Conservation (phyloP, 176 grass and related monocot genomes). For the Eragrostis curvula region DNA sequence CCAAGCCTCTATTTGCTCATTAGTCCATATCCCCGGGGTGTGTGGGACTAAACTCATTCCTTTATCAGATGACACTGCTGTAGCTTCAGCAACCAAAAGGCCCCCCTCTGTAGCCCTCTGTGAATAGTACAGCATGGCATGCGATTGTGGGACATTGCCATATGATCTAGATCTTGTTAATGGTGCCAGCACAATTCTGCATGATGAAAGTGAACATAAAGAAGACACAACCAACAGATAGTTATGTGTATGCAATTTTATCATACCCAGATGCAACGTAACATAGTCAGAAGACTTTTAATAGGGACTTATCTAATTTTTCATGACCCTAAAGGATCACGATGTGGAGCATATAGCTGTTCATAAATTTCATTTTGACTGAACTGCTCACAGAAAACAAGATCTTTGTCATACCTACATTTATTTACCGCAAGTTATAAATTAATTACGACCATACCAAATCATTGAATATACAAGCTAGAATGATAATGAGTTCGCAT, state of each 20-base stretch:
- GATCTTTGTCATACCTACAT: background rate
- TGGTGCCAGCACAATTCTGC: constrained; percentile 67
- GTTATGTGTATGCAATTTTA: constrained; percentile 2
- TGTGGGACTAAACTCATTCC: constrained; percentile 35
- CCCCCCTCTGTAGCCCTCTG: constrained; percentile 59
- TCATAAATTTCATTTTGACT: constrained; percentile 8
- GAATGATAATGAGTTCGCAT: background rate
- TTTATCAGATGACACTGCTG: constrained; percentile 51
- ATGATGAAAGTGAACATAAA: background rate
- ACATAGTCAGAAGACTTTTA: constrained; percentile 1
- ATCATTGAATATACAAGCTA: background rate
- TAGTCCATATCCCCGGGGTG: constrained; percentile 65
- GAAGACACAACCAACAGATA: background rate
- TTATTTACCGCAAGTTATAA: background rate
- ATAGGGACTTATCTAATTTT: background rate
- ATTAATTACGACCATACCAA: background rate
- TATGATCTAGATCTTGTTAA: constrained; percentile 67
- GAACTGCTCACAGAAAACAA: constrained; percentile 7
- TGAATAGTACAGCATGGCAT: constrained; percentile 61
- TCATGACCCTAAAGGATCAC: background rate
- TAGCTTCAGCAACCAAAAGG: constrained; percentile 69
- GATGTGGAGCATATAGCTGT: background rate
- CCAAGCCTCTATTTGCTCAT: constrained; percentile 76
- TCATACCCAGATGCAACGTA: constrained; percentile 1
- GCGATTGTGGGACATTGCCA: constrained; percentile 56